phyloP scores from a whole-genome alignment of 805 yeast species.

The Candida silvicultrix region DNA sequence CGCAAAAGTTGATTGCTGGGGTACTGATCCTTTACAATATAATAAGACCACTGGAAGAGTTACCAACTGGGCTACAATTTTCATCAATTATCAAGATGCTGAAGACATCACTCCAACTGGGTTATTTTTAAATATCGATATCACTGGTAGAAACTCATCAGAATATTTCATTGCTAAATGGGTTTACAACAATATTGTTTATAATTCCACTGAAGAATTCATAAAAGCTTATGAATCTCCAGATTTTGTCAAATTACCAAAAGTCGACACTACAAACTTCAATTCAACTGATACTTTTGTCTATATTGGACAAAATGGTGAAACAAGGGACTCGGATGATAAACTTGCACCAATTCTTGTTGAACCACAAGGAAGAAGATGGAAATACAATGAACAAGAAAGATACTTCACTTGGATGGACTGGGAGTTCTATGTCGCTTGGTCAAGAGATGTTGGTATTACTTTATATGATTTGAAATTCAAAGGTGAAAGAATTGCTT shows the following conservation, averaged over 20 bases:
- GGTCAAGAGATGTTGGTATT: constrained; percentile 22
- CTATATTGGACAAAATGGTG: constrained; percentile 6
- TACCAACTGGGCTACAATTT: constrained; percentile 15
- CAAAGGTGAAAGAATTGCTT: constrained; percentile 24
- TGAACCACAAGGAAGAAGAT: constrained; percentile 24
- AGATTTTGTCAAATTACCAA: constrained; percentile 13
- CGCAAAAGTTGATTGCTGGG: constrained; percentile 18
- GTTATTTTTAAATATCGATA: constrained; percentile 14
- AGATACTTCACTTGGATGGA: constrained; percentile 26
- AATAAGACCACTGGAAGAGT: constrained; percentile 13
- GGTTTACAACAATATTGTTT: constrained; percentile 17
- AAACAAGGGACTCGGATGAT: constrained; percentile 17
- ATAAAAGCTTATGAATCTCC: constrained; percentile 17
- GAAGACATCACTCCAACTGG: constrained; percentile 20
- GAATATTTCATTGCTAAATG: constrained; percentile 12
- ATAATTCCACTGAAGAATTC: constrained; percentile 19
- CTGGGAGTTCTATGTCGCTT: constrained; percentile 22
- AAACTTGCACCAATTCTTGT: constrained; percentile 17
- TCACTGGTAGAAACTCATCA: constrained; percentile 19
- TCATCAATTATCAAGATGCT: constrained; percentile 17
- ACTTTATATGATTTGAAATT: constrained; percentile 21
- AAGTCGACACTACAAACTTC: constrained; percentile 4
- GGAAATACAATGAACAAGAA: constrained; percentile 19
- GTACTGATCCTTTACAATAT: constrained; percentile 17
- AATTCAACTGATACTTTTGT: constrained; percentile 8